phyloP scores from a whole-genome alignment of 2,329 filamentous ascomycete genomes.

The Magnaporthiopsis poae region DNA sequence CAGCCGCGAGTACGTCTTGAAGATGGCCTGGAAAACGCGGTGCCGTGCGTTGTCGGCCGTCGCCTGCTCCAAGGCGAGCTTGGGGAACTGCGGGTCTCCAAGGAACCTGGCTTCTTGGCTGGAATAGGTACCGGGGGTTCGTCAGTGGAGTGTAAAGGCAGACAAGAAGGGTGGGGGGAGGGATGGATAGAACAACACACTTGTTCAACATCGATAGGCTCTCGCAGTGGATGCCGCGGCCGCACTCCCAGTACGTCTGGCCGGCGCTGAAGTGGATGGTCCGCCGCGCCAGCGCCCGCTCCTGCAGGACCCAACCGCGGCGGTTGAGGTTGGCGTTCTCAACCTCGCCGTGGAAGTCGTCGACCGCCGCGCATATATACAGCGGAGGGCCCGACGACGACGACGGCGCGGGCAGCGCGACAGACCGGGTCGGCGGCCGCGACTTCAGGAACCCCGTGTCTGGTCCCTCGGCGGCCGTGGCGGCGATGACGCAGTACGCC shows the following conservation, averaged over 20 bases:
- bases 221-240: neutral
- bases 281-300: slow-evolving; percentile 9
- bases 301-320: slow-evolving; percentile 9
- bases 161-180: too few species aligned
- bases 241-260: slow-evolving; percentile 8
- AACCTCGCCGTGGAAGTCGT: slow-evolving; percentile 26
- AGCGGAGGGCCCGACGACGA: neutral
- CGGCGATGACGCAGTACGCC: slow-evolving; percentile 5
- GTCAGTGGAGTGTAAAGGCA: neutral
- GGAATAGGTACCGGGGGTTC: too few species aligned
- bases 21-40: slow-evolving; percentile 17
- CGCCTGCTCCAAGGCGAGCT: too few species aligned
- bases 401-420: neutral
- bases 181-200: too few species aligned
- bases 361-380: slow-evolving; percentile 14
- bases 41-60: too few species aligned
- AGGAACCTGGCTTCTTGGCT: too few species aligned
- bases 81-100: too few species aligned
- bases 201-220: too few species aligned
- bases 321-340: slow-evolving; percentile 20
- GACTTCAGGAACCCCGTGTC: neutral
- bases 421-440: neutral
- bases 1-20: slow-evolving; percentile 22
- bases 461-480: neutral
- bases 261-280: slow-evolving; percentile 6